Evolutionary conservation across 2,329 filamentous ascomycete species (phyloP).

Genomic region (Ilyonectria destructans): DNA sequence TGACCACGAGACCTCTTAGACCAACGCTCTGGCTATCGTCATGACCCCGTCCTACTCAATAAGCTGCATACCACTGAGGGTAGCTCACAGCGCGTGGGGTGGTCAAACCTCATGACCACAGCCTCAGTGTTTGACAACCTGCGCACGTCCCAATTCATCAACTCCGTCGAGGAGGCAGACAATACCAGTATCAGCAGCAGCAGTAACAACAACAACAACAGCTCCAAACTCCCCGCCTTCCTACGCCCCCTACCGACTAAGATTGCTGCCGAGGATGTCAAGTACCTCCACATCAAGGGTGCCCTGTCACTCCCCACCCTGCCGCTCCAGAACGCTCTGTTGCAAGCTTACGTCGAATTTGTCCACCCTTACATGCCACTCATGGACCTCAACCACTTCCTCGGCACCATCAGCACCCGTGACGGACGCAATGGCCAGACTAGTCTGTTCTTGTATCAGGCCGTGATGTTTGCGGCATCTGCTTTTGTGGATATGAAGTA

Average conservation of each 20-base stretch:
- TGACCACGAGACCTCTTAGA: conserved; percentile 57
- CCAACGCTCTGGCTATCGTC: conserved; percentile 57
- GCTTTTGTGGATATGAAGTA: conserved; percentile 89
- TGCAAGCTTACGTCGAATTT: conserved; percentile 89
- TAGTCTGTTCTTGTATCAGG: conserved; percentile 92
- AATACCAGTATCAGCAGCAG: conserved; percentile 50
- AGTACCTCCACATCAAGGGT: conserved; percentile 88
- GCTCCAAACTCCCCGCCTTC: conserved; percentile 74
- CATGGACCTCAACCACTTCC: conserved; percentile 77
- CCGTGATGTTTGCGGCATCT: conserved; percentile 93
- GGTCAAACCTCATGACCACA: conserved; percentile 55
- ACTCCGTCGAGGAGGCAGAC: conserved; percentile 66
- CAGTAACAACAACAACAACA: conserved; percentile 43
- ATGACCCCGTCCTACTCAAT: conserved; percentile 52
- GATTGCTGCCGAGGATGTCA: conserved; percentile 86
- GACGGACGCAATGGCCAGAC: conserved; percentile 81
- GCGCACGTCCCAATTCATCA: conserved; percentile 62
- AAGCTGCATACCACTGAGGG: conserved; percentile 50
- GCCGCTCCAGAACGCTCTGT: conserved; percentile 82
- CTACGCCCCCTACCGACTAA: conserved; percentile 85
- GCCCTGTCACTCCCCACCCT: conserved; percentile 83
- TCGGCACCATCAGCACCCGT: conserved; percentile 73
- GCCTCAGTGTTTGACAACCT: conserved; percentile 56
- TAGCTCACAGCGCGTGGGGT: conserved; percentile 45
- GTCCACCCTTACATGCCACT: conserved; percentile 96